Evolutionary conservation across 2,329 filamentous ascomycete genomes (phyloP).

Genomic region (Geosmithia morbida): DNA sequence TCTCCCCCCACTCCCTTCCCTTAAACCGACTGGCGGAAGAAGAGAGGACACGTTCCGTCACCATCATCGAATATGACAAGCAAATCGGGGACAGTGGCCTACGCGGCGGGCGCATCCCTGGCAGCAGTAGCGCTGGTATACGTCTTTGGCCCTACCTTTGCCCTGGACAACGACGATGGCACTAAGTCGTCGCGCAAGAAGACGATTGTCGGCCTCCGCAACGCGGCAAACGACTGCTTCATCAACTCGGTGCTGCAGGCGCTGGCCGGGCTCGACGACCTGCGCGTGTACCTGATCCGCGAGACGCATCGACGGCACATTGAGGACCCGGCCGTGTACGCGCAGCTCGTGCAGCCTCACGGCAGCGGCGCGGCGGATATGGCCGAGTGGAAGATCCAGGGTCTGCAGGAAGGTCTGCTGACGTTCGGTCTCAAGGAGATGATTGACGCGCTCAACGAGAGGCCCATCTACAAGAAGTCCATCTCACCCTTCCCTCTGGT

Average conservation of each 20-base stretch:
- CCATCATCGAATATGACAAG: conserved; percentile 15
- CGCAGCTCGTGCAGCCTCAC: conserved; percentile 38
- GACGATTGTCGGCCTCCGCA: conserved; percentile 75
- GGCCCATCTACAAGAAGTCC: conserved; percentile 85
- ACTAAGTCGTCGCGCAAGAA: conserved; percentile 56
- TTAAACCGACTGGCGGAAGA: neutral
- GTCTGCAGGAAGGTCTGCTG: conserved; percentile 67
- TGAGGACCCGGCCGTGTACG: conserved; percentile 65
- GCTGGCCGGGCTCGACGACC: conserved; percentile 74
- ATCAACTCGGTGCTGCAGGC: conserved; percentile 96
- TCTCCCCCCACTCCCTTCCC: neutral
- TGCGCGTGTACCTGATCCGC: conserved; percentile 82
- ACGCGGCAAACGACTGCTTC: conserved; percentile 90
- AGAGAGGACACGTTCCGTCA: neutral
- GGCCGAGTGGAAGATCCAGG: conserved; percentile 46
- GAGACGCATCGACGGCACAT: conserved; percentile 76
- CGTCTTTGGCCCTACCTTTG: conserved; percentile 94
- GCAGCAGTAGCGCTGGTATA: conserved; percentile 92
- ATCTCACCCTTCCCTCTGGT: conserved; percentile 83
- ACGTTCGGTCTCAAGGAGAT: conserved; percentile 85
- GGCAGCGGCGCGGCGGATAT: conserved; percentile 13
- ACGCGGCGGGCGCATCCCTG: conserved; percentile 88
- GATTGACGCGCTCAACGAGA: conserved; percentile 81
- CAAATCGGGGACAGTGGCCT: conserved; percentile 39
- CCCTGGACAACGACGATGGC: conserved; percentile 68